phyloP scores from a whole-genome alignment of 257 asterid species.

The Paraleonurus japonicus region DNA sequence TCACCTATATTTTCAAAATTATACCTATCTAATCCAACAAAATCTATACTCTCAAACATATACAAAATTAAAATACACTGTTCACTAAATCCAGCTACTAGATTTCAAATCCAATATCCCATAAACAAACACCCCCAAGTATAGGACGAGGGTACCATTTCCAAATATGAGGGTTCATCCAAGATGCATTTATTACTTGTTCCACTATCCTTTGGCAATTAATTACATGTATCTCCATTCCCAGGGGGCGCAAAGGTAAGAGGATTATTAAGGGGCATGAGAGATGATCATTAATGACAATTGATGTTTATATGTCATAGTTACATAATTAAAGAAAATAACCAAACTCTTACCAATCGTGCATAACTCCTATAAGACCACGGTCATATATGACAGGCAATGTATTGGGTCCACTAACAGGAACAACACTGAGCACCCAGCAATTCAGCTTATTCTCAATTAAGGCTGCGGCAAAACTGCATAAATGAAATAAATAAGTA shows the following conservation, averaged over 20 bases:
- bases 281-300: not conserved
- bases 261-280: not conserved
- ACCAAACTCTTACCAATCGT: constrained; percentile 69
- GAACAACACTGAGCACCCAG: constrained; percentile 95
- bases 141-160: not conserved
- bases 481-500: constrained; percentile 23
- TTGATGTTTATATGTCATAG: not conserved
- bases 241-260: not conserved
- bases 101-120: not conserved
- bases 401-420: constrained; percentile 88
- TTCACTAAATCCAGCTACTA: not conserved
- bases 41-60: not conserved
- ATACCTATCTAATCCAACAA: not conserved
- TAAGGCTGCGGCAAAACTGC: constrained; percentile 94
- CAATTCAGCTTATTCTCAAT: constrained; percentile 68
- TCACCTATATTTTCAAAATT: not conserved
- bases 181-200: not conserved
- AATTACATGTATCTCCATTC: not conserved
- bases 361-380: constrained; percentile 93
- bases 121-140: not conserved
- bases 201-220: not conserved
- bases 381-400: constrained; percentile 94
- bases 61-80: no score
- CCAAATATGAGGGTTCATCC: not conserved
- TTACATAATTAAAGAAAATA: constrained; percentile 4